Evolutionary conservation across 495 filamentous ascomycete species (phyloP), one percentile per base, ranked within the genome.

Genomic region (Venustampulla echinocandica): DNA sequence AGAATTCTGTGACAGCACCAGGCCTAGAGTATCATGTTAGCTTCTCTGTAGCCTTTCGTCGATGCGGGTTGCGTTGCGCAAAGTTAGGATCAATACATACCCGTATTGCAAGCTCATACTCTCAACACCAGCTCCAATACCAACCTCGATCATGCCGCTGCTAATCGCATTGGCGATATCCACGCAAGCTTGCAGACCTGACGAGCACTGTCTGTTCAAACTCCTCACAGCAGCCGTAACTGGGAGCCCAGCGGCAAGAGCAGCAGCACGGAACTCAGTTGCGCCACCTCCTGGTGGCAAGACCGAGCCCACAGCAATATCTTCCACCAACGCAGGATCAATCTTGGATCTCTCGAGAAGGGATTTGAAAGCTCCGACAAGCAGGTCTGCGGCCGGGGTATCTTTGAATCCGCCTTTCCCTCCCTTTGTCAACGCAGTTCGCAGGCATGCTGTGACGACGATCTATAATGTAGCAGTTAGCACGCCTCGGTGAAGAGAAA

Each of bases 381-480:
- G 82, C 49, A 98, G 73, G 62, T 98, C 90, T 17, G 85, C 75
- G 3, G 84, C 85, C 5, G 75, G 70, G 13, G 90, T 95, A 67
- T 98, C 93, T 76, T 97, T 97, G 75, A 98, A 92, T 23, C 75
- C 78, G 57, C 92, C 92, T 68, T 88, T 87, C 54, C 89, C 87
- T 56, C 88, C 92, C 69, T 87, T 93, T 43, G 87, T 93, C 61
- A 95, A 80, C 47, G 92, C 77, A 14, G 88, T 93, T 44, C 92
- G 89, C 59, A 96, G 85, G 53, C 86, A 87, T 57, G 83, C 85
- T 53, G 92, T 96, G 46, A 98, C 77, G 49, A 98, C 92, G 59
- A 97, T 79, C 80, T 84, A 59, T 27, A 6, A 21, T 9, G 18
- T 13, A 15, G 4, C n/a, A 14, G 40, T 49, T 44, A 48, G 50